Conservation (phyloP, 2,329 filamentous ascomycete genomes). For the Zasmidium angulare region DNA sequence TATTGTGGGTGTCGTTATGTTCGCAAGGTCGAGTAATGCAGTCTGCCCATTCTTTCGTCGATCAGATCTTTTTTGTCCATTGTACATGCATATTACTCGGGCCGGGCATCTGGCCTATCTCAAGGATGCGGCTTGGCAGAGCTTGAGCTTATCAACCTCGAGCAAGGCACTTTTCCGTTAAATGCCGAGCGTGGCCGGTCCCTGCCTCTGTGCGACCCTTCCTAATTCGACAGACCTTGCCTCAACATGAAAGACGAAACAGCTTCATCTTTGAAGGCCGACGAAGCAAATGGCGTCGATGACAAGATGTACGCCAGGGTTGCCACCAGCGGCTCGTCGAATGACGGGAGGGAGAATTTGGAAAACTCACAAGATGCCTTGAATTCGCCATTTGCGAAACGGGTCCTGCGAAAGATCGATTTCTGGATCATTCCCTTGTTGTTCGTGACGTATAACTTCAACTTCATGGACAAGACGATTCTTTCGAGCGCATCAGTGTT, state of each 20-base stretch:
- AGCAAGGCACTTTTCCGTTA: not conserved
- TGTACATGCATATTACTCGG: not conserved
- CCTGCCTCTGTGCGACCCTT: not conserved
- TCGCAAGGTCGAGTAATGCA: too few relatives aligned
- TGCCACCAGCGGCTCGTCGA: not conserved
- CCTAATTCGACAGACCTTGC: not conserved
- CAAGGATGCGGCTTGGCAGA: not conserved
- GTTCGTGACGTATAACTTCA: conserved; percentile 22
- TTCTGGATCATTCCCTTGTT: conserved; percentile 18
- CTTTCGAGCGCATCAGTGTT: conserved; percentile 21
- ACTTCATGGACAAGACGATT: conserved; percentile 25
- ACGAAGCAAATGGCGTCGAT: not conserved
- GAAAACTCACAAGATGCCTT: not conserved
- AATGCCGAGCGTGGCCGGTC: not conserved
- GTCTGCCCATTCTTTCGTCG: too few relatives aligned
- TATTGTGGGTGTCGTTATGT: too few relatives aligned
- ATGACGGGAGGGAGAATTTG: not conserved
- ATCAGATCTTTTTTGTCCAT: not conserved
- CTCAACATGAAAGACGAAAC: not conserved
- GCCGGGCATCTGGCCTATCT: not conserved
- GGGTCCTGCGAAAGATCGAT: conserved; percentile 21
- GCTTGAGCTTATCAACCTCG: not conserved
- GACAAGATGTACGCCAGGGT: not conserved
- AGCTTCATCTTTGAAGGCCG: not conserved
- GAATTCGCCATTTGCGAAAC: conserved; percentile 5